Conservation (phyloP, 2,329 filamentous ascomycete species). For the Pyrenophora seminiperda region DNA sequence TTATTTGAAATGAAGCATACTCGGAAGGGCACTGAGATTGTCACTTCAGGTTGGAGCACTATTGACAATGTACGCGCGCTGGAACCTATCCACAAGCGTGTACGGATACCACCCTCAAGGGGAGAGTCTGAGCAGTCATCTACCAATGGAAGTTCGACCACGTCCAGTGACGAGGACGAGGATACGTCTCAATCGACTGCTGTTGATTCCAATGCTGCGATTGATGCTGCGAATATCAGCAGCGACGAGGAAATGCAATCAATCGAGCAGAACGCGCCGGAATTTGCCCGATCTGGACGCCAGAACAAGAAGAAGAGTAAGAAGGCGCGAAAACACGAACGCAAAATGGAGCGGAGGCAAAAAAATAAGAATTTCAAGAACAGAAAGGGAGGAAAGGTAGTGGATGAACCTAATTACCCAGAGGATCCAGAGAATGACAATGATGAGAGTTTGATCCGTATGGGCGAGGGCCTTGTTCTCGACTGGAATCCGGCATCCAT, state of each 20-base stretch:
- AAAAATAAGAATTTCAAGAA: slow-evolving; percentile 42
- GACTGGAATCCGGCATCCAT: slow-evolving; percentile 79
- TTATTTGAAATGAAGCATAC: slow-evolving; percentile 80
- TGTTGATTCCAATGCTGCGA: slow-evolving; percentile 32
- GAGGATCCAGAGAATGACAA: slow-evolving; percentile 48
- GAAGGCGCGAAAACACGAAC: slow-evolving; percentile 39
- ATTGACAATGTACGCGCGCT: slow-evolving; percentile 65
- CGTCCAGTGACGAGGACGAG: slow-evolving; percentile 45
- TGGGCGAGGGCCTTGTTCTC: slow-evolving; percentile 83
- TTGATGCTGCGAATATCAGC: slow-evolving; percentile 41
- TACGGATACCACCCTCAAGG: slow-evolving; percentile 40
- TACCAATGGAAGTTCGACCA: slow-evolving; percentile 29
- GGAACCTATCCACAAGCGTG: slow-evolving; percentile 59
- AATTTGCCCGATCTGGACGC: slow-evolving; percentile 34
- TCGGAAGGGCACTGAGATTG: slow-evolving; percentile 56
- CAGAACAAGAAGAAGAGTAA: slow-evolving; percentile 42
- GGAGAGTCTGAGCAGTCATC: slow-evolving; percentile 44
- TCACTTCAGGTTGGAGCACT: slow-evolving; percentile 73
- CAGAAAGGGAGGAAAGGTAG: slow-evolving; percentile 36
- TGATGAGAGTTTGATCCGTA: slow-evolving; percentile 70
- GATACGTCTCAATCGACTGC: slow-evolving; percentile 31
- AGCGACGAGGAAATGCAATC: slow-evolving; percentile 46
- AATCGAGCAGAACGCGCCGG: slow-evolving; percentile 27
- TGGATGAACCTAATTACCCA: slow-evolving; percentile 36
- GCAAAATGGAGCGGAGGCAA: slow-evolving; percentile 35